A percentile compares a stretch with the other conserved stretches of the same genome.
phyloP scores from a whole-genome alignment of 345 rosid species.

The Salix arbutifolia region DNA sequence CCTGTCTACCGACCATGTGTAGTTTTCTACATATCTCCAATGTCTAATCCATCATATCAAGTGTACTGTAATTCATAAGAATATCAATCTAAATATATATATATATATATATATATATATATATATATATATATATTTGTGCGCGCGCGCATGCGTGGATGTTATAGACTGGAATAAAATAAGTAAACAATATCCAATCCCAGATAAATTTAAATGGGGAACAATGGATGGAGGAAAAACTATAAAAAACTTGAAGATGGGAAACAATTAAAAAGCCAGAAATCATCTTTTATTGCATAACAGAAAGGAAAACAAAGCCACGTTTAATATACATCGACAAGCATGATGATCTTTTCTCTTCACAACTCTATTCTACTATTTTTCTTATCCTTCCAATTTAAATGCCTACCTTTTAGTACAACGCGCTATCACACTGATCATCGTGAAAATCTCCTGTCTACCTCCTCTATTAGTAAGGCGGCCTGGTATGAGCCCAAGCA shows the following conservation, averaged over 20 bases:
- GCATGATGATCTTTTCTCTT: conserved; percentile 10
- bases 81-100: neutral
- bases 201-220: neutral
- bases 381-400: neutral
- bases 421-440: neutral
- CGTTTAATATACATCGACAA: conserved; percentile 11
- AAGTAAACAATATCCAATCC: neutral
- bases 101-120: neutral
- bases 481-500: conserved; percentile 54
- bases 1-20: neutral
- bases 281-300: conserved; percentile 10
- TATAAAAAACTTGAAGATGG: neutral
- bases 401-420: conserved; percentile 3
- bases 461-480: conserved; percentile 35
- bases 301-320: neutral
- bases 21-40: neutral
- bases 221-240: neutral
- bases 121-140: neutral
- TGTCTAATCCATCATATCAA: conserved; percentile 17
- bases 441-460: neutral
- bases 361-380: conserved; percentile 8
- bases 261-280: conserved; percentile 13
- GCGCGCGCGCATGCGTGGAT: no score
- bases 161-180: no score
- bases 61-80: neutral